A percentile compares a stretch with the other conserved stretches of the same genome.
Conservation (phyloP, 2,329 filamentous ascomycete species). For the Colletotrichum tofieldiae region DNA sequence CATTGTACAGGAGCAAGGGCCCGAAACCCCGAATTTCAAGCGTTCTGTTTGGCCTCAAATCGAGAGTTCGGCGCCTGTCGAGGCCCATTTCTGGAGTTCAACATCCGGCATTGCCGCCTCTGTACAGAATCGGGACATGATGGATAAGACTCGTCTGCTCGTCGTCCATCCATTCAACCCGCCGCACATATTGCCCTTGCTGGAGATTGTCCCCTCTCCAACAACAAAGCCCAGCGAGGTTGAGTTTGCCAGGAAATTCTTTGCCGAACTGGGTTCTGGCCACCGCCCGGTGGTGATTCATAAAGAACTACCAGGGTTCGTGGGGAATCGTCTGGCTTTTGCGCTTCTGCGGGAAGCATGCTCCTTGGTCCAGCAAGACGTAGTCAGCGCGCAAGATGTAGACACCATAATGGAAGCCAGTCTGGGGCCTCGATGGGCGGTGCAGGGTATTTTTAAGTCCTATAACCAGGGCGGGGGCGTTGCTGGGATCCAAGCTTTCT, state of each 20-base stretch:
- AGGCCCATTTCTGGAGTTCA: conserved; percentile 69
- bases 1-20: conserved; percentile 73
- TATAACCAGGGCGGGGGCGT: conserved; percentile 17
- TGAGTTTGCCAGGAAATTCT: conserved; percentile 12
- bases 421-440: conserved; percentile 15
- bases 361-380: conserved; percentile 7
- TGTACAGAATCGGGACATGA: conserved; percentile 55
- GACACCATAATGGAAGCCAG: conserved; percentile 19
- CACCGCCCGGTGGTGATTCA: conserved; percentile 35
- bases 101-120: conserved; percentile 72
- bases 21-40: conserved; percentile 69
- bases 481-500: conserved; percentile 8
- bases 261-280: conserved; percentile 7
- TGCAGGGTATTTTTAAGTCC: conserved; percentile 17
- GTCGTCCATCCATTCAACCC: conserved; percentile 76
- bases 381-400: conserved; percentile 14
- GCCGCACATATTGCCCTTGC: conserved; percentile 73
- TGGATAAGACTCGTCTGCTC: conserved; percentile 57
- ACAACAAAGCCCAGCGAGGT: conserved; percentile 18
- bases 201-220: conserved; percentile 68
- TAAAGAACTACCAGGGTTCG: conserved; percentile 12
- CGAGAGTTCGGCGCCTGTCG: conserved; percentile 58
- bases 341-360: conserved; percentile 19
- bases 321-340: conserved; percentile 20
- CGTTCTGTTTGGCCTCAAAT: conserved; percentile 66